These are phyloP conservation scores for Austroboletus niveus DNA, from an alignment of 1,284 basidiomycete genomes.

Conservation along the genomic window DNA sequence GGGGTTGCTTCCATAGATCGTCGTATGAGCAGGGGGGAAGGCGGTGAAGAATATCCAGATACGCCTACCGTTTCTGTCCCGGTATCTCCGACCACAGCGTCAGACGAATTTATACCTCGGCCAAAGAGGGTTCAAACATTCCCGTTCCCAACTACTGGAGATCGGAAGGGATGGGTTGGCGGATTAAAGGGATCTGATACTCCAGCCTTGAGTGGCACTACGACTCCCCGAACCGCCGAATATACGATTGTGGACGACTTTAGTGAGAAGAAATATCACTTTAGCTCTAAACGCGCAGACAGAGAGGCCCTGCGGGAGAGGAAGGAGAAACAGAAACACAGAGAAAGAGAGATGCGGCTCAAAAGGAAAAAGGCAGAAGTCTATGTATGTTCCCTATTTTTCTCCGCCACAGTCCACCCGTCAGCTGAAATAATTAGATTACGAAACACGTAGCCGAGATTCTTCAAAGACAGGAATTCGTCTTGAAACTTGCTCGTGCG, in stretches of 20 bases:
- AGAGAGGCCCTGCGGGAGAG: slow-evolving; percentile 14
- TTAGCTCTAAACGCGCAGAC: slow-evolving; percentile 21
- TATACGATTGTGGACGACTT: slow-evolving; percentile 22
- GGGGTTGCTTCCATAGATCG: neutral
- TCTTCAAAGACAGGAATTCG: slow-evolving; percentile 84
- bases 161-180: slow-evolving; percentile 25
- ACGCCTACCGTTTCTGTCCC: slow-evolving; percentile 18
- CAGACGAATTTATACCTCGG: slow-evolving; percentile 6
- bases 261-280: slow-evolving; percentile 26
- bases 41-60: slow-evolving; percentile 12
- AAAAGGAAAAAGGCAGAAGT: slow-evolving; percentile 78
- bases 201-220: slow-evolving; percentile 14
- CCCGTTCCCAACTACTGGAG: slow-evolving; percentile 4
- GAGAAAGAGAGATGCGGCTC: slow-evolving; percentile 50
- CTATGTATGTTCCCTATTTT: slow-evolving; percentile 52
- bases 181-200: slow-evolving; percentile 15
- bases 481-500: slow-evolving; percentile 84
- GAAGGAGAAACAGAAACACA: slow-evolving; percentile 31
- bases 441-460: slow-evolving; percentile 89
- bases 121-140: neutral
- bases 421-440: slow-evolving; percentile 49
- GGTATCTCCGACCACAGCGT: slow-evolving; percentile 15
- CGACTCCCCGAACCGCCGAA: slow-evolving; percentile 15
- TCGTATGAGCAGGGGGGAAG: neutral
- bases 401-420: neutral